These are phyloP conservation scores for Neoarthrinium moseri DNA, from an alignment of 2,329 filamentous ascomycete genomes.

Conservation along the genomic window DNA sequence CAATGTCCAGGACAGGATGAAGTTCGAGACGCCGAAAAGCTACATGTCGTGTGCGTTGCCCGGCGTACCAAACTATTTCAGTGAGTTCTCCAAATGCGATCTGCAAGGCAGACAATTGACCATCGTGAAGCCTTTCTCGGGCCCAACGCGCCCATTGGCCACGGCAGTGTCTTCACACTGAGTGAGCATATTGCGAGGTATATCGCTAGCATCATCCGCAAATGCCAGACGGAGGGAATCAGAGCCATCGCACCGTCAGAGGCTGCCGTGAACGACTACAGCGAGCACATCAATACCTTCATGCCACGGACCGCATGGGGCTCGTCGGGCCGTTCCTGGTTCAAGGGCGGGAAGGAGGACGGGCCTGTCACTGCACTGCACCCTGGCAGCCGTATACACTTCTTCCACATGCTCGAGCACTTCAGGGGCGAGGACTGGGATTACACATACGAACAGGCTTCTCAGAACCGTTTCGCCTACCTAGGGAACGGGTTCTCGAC, in stretches of 20 bases:
- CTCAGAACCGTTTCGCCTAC: conserved; percentile 47
- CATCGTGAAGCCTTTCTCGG: conserved; percentile 51
- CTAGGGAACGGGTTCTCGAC: conserved; percentile 53
- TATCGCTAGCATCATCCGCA: conserved; percentile 45
- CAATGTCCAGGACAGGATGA: conserved; percentile 50
- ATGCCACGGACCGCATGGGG: conserved; percentile 55
- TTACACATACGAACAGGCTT: conserved; percentile 39
- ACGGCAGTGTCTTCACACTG: conserved; percentile 50
- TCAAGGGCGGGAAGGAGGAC: conserved; percentile 41
- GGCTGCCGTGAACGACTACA: conserved; percentile 49
- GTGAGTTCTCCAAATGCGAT: conserved; percentile 29
- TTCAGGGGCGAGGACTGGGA: conserved; percentile 54
- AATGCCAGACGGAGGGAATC: conserved; percentile 51
- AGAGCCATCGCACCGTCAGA: conserved; percentile 43
- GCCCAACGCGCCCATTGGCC: conserved; percentile 49
- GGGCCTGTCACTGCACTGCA: conserved; percentile 49
- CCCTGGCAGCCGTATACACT: conserved; percentile 50
- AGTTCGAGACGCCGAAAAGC: conserved; percentile 39
- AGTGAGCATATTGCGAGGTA: conserved; percentile 52
- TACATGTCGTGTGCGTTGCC: conserved; percentile 55
- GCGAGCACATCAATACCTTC: conserved; percentile 45
- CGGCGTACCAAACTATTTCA: conserved; percentile 55
- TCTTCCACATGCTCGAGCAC: conserved; percentile 50
- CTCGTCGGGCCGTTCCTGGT: conserved; percentile 48
- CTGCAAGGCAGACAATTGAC: background rate